Evolutionary conservation across 306 rosid genomes (phyloP), one percentile per base, ranked within the genome.

Genomic region (Albizia julibrissin): DNA sequence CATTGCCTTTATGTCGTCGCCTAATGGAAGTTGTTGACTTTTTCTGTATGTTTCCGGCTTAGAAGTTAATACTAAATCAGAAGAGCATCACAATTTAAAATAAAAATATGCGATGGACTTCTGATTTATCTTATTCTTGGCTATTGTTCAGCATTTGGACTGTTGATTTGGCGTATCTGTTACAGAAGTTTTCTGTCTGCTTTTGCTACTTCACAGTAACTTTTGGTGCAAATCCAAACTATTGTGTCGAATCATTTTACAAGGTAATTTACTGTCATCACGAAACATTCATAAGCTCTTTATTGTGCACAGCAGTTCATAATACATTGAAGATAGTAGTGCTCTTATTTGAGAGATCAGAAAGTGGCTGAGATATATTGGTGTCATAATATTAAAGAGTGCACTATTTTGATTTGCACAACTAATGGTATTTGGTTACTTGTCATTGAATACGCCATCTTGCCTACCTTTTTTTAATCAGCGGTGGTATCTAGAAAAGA

Each of bases 201-300:
- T 93, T 95, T 89, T 91, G 93, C 79, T 95, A 92, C 93, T 93
- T 87, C 89, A 95, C 98, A 0, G 93, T 95, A 78, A 95, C 99
- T 26, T 76, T 87, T 84, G 99, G 98, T 71, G 99, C 96, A 50
- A 92, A 95, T 84, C 99, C 99, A 84, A 90, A 89, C 86, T 95
- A 95, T 88, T 93, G 91, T 24, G 83, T 81, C 61, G 99, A 95
- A 84, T 89, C 92, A 79, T 95, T 91, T 91, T 95, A 93, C 94
- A 89, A 93, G 99, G 99, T 95, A 82, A 88, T 74, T 81, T 44
- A 39, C 79, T 65, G 54, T 65, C 71, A 54, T 27, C 70, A 49
- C 22, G 27, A 76, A 64, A 31, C 42, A 62, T 61, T 76, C 42
- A 46, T 62, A 66, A 24, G 31, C 68, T 76, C 29, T 78, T 24